Percentiles rank a stretch among this genome's conserved stretches.
phyloP scores from a whole-genome alignment of 805 yeast species.

The Lipomyces yamadae region DNA sequence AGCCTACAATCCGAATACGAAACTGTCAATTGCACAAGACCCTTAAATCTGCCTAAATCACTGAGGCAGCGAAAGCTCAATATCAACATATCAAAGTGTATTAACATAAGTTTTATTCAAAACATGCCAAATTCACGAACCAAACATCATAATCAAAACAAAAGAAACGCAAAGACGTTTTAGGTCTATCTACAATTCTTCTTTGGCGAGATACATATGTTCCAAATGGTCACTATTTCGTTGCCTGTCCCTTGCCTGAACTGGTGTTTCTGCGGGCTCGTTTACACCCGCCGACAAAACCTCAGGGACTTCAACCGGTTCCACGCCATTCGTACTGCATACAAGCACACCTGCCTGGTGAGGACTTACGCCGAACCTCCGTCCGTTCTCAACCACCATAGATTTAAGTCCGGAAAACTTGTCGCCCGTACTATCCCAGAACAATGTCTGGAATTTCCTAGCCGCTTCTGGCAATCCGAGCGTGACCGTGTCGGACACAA shows the following conservation, averaged over 20 bases:
- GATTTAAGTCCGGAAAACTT: slow-evolving; percentile 29
- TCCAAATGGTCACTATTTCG: slow-evolving; percentile 27
- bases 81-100: no score
- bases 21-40: no score
- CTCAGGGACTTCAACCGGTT: slow-evolving; percentile 30
- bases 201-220: slow-evolving; percentile 31
- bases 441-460: slow-evolving; percentile 35
- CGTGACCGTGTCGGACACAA: slow-evolving; percentile 33
- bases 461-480: slow-evolving; percentile 22
- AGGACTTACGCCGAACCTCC: slow-evolving; percentile 33
- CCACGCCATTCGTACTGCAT: slow-evolving; percentile 35
- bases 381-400: slow-evolving; percentile 35
- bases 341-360: slow-evolving; percentile 35
- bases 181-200: slow-evolving; percentile 25
- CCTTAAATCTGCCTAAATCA: no score
- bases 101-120: neutral
- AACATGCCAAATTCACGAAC: neutral
- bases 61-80: no score
- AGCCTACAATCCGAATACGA: no score
- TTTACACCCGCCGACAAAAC: neutral
- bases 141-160: neutral
- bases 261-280: slow-evolving; percentile 10
- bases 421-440: slow-evolving; percentile 33
- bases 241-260: neutral
- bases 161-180: neutral